A percentile compares a stretch with the other conserved stretches of the same genome.
Conservation (phyloP, 345 rosid genomes). For the Hypericum perforatum region DNA sequence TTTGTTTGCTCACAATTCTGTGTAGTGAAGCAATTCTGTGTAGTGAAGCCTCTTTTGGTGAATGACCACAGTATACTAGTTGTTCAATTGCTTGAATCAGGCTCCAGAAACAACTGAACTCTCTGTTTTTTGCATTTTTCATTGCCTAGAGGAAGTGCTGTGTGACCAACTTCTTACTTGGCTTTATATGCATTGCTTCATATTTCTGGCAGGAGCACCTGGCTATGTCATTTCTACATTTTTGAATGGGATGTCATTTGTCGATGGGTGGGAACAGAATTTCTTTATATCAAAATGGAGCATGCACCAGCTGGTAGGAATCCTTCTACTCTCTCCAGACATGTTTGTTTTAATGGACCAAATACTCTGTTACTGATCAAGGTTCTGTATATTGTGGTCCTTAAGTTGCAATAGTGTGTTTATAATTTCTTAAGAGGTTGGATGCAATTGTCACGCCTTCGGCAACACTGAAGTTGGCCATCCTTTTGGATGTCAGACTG, state of each 20-base stretch:
- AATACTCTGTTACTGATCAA: too few species aligned
- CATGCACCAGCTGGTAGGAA: conserved; percentile 90
- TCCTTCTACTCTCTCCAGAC: conserved; percentile 4
- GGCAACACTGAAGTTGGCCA: too few species aligned
- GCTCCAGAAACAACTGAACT: background rate
- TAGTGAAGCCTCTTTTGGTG: too few species aligned
- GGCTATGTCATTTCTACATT: conserved; percentile 72
- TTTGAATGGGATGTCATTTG: conserved; percentile 94
- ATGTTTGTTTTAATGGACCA: background rate
- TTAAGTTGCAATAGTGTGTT: background rate
- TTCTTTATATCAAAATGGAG: conserved; percentile 97
- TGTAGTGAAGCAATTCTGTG: too few species aligned
- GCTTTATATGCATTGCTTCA: background rate
- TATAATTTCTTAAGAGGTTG: background rate
- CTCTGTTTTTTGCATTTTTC: background rate
- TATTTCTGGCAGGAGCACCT: conserved; percentile 64
- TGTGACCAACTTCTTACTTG: background rate
- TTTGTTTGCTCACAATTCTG: too few species aligned
- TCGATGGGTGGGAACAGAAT: conserved; percentile 95
- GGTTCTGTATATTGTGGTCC: too few species aligned
- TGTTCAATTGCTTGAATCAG: background rate
- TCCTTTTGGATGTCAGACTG: too few species aligned
- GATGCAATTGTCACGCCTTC: too few species aligned
- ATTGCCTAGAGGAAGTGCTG: background rate
- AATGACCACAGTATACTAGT: background rate